Base-by-base conservation (phyloP, 2,329 filamentous ascomycete genomes). In the Ophiosphaerella herpotricha region DNA sequence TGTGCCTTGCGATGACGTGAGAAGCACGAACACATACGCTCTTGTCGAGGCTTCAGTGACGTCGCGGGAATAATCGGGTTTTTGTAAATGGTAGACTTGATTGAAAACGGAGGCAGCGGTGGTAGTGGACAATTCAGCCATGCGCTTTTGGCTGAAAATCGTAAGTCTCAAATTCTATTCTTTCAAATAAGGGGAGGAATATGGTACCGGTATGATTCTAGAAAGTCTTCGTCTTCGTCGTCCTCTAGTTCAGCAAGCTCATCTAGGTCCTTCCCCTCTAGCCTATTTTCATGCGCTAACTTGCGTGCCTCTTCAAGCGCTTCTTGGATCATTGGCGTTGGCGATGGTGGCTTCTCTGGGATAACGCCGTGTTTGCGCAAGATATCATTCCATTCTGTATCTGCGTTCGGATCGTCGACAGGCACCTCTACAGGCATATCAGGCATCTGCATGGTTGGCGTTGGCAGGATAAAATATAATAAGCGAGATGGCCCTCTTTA, bases 311-410 rank as follows among this genome's bases (percentile, higher is more conserved):
- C 90, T 16, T 88, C 75, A 39, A 99, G 84, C 4, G 94, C 94
- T 79, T 97, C 93, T 76, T 99, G 89, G 65, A 99, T 97, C 78
- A 96, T 87, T 6, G 92, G 91, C 2, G 94, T 97, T 2, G 94
- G 94, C 39, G 93, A 96, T 3, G 92, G 91, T 0, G 93, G 91
- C 72, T 96, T 97, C 73, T 97, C 92, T n/a, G 94, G 94, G 55
- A 99, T 97, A 60, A 99, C 82, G 60, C 91, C 91, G 79, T 99
- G 91, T 74, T 96, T 95, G 63, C 94, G 90, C 50, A 99, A 86
- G 68, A 99, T 99, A 63, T 99, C 94, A 73, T 99, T 99, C 92
- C 94, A 99, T 87, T 99, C 94, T 57, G 94, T 99, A 72, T 99
- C 94, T 56, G 91, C 94, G 70, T 97, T 96, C 29, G 93, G 93